These are phyloP conservation scores for Lasiodiplodia sp. DNA, from an alignment of 2,329 filamentous ascomycete genomes.

Conservation along the genomic window DNA sequence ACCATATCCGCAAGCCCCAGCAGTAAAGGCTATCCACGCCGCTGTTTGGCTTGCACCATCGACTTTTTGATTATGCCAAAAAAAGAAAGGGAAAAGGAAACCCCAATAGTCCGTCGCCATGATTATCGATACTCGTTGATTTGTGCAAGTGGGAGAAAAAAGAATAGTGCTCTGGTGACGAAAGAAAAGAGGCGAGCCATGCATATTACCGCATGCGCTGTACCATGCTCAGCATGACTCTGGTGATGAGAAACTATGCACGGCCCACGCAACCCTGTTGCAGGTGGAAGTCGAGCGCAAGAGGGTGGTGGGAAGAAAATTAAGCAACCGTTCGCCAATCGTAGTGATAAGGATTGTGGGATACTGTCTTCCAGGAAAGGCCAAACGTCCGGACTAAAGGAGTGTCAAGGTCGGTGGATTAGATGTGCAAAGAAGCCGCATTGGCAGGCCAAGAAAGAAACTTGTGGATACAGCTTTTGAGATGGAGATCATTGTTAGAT, in stretches of 20 bases:
- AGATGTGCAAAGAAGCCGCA: not conserved
- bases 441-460: not conserved
- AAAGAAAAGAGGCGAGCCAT: not conserved
- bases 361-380: not conserved
- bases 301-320: not conserved
- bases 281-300: not conserved
- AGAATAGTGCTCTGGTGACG: no score
- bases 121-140: not conserved
- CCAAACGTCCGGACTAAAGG: not conserved
- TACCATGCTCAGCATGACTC: not conserved
- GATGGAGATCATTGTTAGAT: not conserved
- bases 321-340: not conserved
- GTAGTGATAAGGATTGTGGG: not conserved
- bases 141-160: not conserved
- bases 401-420: not conserved
- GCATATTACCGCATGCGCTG: not conserved
- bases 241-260: not conserved
- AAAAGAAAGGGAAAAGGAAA: not conserved
- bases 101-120: not conserved
- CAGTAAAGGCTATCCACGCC: not conserved
- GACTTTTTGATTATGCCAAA: not conserved
- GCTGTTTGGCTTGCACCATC: not conserved
- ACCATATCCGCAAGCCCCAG: not conserved
- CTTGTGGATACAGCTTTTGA: not conserved
- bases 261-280: not conserved